Evolutionary conservation across 345 rosid genomes (phyloP), one percentile per base, ranked within the genome.

Genomic region (Angophora floribunda): DNA sequence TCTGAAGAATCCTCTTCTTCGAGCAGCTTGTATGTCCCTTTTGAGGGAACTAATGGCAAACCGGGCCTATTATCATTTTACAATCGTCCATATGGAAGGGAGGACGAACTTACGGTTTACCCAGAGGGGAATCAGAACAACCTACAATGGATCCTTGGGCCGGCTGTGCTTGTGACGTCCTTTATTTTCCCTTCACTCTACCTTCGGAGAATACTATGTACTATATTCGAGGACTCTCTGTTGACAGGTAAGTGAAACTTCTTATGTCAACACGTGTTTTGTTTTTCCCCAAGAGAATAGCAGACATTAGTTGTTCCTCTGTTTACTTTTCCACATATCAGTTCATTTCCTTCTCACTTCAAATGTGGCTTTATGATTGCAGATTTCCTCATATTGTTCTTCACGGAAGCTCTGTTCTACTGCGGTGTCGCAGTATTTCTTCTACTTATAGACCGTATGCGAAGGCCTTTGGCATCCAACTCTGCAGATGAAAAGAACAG

Each of bases 311-410:
- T 6, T 75, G 5, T 75, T 63, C 53, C 53, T 19, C 24, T 44
- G 16, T 63, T 57, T 59, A 41, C 52, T 21, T 17, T 49, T 70
- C 6, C n/a, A 51, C 49, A 26, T 16, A 30, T 51, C 51, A 15
- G 59, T 30, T 63, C 36, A 44, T 57, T 59, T 24, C 45, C 11
- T 87, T 51, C 55, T 41, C 63, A 41, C 67, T 85, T 85, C 50
- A 85, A 41, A 85, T 17, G 47, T 32, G 45, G 63, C 87, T 75
- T 52, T 86, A 32, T 86, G 45, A 52, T 52, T 94, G 95, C 95
- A 98, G 99, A 98, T 94, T 98, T 98, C 91, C 95, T 98, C 89
- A 95, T 98, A 91, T 86, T 98, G 91, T 97, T 98, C 98, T 98
- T 97, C 92, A 97, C 99, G 2, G 99, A 98, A 91, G 99, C 99